Percentiles rank a stretch among this genome's conserved stretches.
phyloP scores from a whole-genome alignment of 225 moss, liverwort and hornwort species.

The Polytrichum formosum region DNA sequence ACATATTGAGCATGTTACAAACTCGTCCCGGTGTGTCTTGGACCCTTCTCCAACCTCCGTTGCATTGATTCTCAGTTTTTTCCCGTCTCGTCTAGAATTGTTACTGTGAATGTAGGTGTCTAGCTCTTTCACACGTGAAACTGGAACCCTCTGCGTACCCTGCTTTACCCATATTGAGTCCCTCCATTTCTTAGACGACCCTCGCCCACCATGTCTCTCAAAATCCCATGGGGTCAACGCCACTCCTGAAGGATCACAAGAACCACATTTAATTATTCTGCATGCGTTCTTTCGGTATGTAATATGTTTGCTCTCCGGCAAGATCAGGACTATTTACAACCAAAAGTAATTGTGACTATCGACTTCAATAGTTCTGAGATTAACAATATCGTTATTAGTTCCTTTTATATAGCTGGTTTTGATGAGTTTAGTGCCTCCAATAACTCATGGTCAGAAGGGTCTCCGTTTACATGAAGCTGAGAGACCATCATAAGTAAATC shows the following conservation, averaged over 20 bases:
- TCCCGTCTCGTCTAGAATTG: conserved; percentile 2
- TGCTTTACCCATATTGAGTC: conserved; percentile 14
- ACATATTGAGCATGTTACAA: not conserved
- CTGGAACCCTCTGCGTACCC: conserved; percentile 5
- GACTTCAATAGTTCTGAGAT: not conserved
- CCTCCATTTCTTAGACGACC: conserved; percentile 14
- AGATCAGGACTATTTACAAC: no score
- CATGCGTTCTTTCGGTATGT: no score
- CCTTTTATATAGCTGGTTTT: not conserved
- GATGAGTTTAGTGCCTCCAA: no score
- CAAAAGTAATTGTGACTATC: no score
- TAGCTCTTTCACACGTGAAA: conserved; percentile 16
- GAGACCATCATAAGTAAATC: not conserved
- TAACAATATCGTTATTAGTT: not conserved
- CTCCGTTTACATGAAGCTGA: no score
- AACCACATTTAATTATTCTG: no score
- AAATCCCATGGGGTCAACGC: conserved; percentile 10
- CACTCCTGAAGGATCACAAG: conserved; percentile 1
- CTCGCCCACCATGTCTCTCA: conserved; percentile 13
- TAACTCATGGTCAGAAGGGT: no score
- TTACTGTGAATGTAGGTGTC: conserved; percentile 6
- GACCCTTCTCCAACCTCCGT: not conserved
- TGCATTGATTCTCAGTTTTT: conserved; percentile 3
- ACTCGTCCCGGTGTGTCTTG: conserved; percentile 2
- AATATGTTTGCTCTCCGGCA: no score